Percentiles rank a stretch among this genome's conserved stretches.
Evolutionary conservation across 2,329 filamentous ascomycete species (phyloP).

Genomic region (Trichoderma gracile): DNA sequence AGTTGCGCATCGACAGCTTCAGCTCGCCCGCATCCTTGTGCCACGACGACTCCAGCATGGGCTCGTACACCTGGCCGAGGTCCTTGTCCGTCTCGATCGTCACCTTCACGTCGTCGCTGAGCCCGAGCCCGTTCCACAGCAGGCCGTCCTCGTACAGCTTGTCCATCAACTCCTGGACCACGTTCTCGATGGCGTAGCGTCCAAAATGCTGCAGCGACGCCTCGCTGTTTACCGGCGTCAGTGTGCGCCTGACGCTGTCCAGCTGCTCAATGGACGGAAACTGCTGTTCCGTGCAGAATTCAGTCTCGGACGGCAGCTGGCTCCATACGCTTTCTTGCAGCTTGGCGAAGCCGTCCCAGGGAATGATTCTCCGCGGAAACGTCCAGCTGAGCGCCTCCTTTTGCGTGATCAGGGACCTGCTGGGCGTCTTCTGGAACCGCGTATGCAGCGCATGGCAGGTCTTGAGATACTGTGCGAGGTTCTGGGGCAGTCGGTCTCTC

Average conservation of each 20-base stretch:
- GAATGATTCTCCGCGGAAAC: constrained; percentile 18
- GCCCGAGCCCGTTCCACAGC: constrained; percentile 35
- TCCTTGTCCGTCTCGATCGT: constrained; percentile 12
- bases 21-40: constrained; percentile 5
- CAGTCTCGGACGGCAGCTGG: neutral
- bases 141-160: constrained; percentile 32
- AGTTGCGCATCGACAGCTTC: constrained; percentile 16
- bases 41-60: constrained; percentile 18
- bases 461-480: neutral
- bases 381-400: constrained; percentile 14
- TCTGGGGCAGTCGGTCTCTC: neutral
- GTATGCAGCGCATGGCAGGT: neutral
- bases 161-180: constrained; percentile 39
- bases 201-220: constrained; percentile 39
- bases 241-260: constrained; percentile 36
- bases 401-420: constrained; percentile 9
- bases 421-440: neutral
- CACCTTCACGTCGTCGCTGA: constrained; percentile 36
- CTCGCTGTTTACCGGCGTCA: constrained; percentile 41
- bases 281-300: constrained; percentile 33
- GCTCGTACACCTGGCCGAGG: constrained; percentile 18
- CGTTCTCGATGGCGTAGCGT: constrained; percentile 41
- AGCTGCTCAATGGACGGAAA: constrained; percentile 41
- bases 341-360: neutral
- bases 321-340: constrained; percentile 1